A percentile compares a stretch with the other conserved stretches of the same genome.
Evolutionary conservation across 108 stramenopile genomes (phyloP).

Genomic region (Licmophora abbreviata): DNA sequence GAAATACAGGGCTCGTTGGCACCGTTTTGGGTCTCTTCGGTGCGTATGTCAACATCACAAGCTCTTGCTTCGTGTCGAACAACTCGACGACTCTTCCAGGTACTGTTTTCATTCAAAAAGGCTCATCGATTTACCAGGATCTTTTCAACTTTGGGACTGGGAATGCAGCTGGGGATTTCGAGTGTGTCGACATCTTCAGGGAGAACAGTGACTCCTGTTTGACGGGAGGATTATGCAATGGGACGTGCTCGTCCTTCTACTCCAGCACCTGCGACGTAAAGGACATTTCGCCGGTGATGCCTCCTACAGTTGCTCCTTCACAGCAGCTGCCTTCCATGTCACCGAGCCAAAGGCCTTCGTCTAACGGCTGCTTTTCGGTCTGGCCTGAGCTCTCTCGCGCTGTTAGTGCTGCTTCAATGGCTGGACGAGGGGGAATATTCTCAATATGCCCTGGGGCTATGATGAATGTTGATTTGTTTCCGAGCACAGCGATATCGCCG

Average conservation of each 20-base stretch:
- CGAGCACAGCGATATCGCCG: background rate
- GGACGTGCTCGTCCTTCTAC: background rate
- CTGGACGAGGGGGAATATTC: background rate
- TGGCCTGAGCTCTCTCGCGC: slow-evolving; percentile 1
- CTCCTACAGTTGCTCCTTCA: background rate
- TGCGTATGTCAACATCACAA: background rate
- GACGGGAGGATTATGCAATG: background rate
- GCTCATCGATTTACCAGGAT: background rate
- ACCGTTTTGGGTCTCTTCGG: background rate
- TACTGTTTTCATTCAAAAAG: background rate
- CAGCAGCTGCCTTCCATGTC: background rate
- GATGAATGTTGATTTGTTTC: slow-evolving; percentile 3
- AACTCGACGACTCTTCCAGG: background rate
- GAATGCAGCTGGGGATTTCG: background rate
- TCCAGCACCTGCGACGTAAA: background rate
- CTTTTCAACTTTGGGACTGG: background rate
- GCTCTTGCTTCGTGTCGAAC: background rate
- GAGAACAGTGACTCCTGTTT: background rate
- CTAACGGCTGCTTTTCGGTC: background rate
- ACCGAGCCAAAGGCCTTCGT: background rate
- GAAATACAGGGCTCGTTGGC: background rate
- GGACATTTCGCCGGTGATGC: background rate
- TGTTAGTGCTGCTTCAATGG: background rate
- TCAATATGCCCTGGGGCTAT: background rate
- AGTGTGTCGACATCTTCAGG: background rate